These are phyloP conservation scores for Diaporthe helianthi DNA, from an alignment of 2,329 filamentous ascomycete genomes.

Conservation along the genomic window DNA sequence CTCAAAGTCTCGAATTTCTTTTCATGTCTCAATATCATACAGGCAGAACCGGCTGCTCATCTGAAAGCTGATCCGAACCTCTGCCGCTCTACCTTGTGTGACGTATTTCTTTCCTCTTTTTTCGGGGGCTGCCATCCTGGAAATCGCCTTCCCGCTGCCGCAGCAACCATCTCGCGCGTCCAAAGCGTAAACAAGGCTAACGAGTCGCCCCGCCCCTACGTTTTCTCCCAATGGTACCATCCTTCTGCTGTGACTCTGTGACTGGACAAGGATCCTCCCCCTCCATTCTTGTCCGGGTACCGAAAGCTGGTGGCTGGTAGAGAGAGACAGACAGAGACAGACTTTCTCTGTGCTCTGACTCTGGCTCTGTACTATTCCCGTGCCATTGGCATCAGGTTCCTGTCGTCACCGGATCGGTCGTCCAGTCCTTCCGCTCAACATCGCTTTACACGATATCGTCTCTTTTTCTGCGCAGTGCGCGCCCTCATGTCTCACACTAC, in stretches of 20 bases:
- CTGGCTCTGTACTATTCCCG: neutral
- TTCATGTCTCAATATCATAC: neutral
- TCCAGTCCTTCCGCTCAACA: neutral
- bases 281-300: slow-evolving; percentile 10
- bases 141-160: slow-evolving; percentile 1
- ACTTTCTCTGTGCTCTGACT: neutral
- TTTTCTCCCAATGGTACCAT: slow-evolving; percentile 21
- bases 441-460: slow-evolving; percentile 12
- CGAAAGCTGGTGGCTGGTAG: slow-evolving; percentile 23
- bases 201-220: slow-evolving; percentile 7
- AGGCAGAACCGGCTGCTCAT: neutral
- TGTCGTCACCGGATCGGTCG: slow-evolving; percentile 15
- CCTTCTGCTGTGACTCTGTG: slow-evolving; percentile 14
- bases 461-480: slow-evolving; percentile 28
- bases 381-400: slow-evolving; percentile 16
- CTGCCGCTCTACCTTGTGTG: neutral
- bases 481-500: slow-evolving; percentile 25
- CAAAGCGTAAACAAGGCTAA: slow-evolving; percentile 18
- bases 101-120: slow-evolving; percentile 9
- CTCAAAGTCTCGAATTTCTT: neutral
- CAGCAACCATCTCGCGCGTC: slow-evolving; percentile 20
- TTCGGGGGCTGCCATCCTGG: slow-evolving; percentile 2
- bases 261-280: slow-evolving; percentile 13
- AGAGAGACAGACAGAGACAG: neutral
- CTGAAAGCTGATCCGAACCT: slow-evolving; percentile 1